A percentile compares a stretch with the other conserved stretches of the same genome.
phyloP scores from a whole-genome alignment of 2,329 filamentous ascomycete species.

The Colletotrichum sp. region DNA sequence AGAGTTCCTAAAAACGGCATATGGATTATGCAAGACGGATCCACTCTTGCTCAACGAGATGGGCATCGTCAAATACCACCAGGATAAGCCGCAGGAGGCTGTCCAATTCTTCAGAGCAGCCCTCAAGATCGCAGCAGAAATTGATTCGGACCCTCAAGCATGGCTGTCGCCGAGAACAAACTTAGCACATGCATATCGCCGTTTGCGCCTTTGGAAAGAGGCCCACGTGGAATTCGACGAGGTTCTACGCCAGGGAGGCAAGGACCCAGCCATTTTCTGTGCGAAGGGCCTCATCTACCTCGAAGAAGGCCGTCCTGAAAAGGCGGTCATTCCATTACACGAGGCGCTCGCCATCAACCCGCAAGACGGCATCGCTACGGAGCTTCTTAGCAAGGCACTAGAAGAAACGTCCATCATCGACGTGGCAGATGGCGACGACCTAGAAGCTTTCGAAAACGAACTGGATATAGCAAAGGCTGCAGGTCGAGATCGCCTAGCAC shows the following conservation, averaged over 20 bases:
- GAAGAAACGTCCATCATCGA: conserved; percentile 61
- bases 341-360: conserved; percentile 81
- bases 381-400: conserved; percentile 75
- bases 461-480: conserved; percentile 52
- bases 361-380: conserved; percentile 82
- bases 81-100: conserved; percentile 78
- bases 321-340: conserved; percentile 83
- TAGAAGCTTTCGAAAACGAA: conserved; percentile 57
- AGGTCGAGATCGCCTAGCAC: conserved; percentile 40
- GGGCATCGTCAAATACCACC: conserved; percentile 94
- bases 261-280: conserved; percentile 78
- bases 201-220: conserved; percentile 70
- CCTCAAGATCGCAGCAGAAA: conserved; percentile 77
- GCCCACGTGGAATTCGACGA: conserved; percentile 85
- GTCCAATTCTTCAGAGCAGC: conserved; percentile 80
- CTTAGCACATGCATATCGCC: conserved; percentile 84
- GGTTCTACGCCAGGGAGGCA: conserved; percentile 81
- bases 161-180: conserved; percentile 89
- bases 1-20: conserved; percentile 92
- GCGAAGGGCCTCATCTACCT: conserved; percentile 86
- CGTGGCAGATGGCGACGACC: conserved; percentile 49
- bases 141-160: conserved; percentile 81
- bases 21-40: conserved; percentile 81
- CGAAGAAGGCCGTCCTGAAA: conserved; percentile 75
- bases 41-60: conserved; percentile 94